phyloP scores from a whole-genome alignment of 2,329 filamentous ascomycete genomes.

The Aspergillus persii region DNA sequence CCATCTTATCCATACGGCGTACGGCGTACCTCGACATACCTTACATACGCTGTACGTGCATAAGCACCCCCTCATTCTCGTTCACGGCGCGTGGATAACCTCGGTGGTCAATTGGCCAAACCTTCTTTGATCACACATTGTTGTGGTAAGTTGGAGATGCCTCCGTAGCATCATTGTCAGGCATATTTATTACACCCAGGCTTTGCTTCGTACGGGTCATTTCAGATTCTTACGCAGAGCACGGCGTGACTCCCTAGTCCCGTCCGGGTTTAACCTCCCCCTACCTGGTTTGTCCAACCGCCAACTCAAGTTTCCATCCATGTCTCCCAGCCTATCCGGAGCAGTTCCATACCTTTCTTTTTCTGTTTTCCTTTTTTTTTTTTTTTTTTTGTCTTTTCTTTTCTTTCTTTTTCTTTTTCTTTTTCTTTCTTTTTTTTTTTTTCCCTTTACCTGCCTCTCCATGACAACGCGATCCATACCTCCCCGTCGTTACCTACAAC shows the following conservation, averaged over 20 bases:
- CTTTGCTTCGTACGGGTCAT: neutral
- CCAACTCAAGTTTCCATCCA: neutral
- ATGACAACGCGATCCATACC: conserved; percentile 6
- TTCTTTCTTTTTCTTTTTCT: neutral
- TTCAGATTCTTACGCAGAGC: neutral
- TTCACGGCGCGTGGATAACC: neutral
- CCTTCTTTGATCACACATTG: neutral
- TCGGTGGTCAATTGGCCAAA: neutral
- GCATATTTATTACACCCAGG: too few relatives aligned
- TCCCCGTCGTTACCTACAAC: neutral
- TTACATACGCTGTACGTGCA: neutral
- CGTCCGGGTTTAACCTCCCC: neutral
- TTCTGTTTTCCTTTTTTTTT: too few relatives aligned
- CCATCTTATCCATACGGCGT: neutral
- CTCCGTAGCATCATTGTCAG: too few relatives aligned
- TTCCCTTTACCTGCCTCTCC: neutral
- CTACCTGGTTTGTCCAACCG: neutral
- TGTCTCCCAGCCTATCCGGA: conserved; percentile 1
- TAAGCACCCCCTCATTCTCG: neutral
- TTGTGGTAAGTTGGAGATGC: neutral
- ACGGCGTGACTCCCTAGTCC: neutral
- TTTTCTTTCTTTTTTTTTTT: too few relatives aligned
- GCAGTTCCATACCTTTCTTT: neutral
- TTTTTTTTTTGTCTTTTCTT: neutral
- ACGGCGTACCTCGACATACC: neutral